phyloP scores from a whole-genome alignment of 192 early-diverging fungal genomes.

The Coemansia sp. region DNA sequence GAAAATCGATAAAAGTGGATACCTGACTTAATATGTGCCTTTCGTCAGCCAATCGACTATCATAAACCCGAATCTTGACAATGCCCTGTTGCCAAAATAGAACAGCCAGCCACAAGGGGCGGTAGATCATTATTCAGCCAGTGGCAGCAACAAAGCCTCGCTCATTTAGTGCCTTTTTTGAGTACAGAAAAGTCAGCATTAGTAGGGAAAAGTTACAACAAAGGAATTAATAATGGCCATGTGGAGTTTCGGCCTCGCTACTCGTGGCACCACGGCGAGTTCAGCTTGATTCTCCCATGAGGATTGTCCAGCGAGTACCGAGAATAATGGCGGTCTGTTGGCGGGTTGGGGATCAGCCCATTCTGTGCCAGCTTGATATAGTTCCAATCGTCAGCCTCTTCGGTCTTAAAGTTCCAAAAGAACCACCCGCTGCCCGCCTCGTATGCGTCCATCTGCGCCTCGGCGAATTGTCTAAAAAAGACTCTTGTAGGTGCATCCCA shows the following conservation, averaged over 20 bases:
- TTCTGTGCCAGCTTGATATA: conserved; percentile 67
- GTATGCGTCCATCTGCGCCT: conserved; percentile 68
- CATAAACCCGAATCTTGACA: background rate
- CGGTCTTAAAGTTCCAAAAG: conserved; percentile 78
- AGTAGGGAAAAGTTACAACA: conserved; percentile 3
- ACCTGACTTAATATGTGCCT: background rate
- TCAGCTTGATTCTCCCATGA: conserved; percentile 31
- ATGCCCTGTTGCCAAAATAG: background rate
- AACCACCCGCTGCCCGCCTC: conserved; percentile 69
- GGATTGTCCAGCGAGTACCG: conserved; percentile 38
- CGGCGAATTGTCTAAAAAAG: conserved; percentile 60
- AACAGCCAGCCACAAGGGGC: background rate
- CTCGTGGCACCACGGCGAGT: conserved; percentile 38
- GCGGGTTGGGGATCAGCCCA: conserved; percentile 61
- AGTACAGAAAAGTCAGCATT: background rate
- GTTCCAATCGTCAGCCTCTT: conserved; percentile 69
- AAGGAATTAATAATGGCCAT: conserved; percentile 2
- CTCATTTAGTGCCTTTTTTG: background rate
- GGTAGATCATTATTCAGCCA: background rate
- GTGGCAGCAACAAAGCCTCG: background rate
- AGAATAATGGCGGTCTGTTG: conserved; percentile 39
- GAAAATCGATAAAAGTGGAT: background rate
- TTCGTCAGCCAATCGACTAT: background rate
- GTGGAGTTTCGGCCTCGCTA: background rate
- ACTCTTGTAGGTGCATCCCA: conserved; percentile 54